phyloP scores from a whole-genome alignment of 805 yeast species.

The Lipomyces starkeyi region DNA sequence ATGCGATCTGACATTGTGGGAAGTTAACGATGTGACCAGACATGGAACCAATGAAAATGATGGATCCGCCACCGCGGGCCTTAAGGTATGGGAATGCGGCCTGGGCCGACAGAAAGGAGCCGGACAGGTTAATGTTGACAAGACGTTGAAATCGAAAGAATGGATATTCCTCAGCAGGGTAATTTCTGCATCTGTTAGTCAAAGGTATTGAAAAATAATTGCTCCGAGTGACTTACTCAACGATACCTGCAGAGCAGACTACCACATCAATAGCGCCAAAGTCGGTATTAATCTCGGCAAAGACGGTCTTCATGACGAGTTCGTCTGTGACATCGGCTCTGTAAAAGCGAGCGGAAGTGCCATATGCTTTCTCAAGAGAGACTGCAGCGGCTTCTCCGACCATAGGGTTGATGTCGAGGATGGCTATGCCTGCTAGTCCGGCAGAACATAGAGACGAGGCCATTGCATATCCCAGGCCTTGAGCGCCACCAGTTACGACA shows the following conservation, averaged over 20 bases:
- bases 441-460: slow-evolving; percentile 63
- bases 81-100: slow-evolving; percentile 69
- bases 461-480: slow-evolving; percentile 66
- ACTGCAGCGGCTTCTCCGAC: slow-evolving; percentile 66
- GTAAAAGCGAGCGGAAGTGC: slow-evolving; percentile 66
- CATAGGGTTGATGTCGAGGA: slow-evolving; percentile 61
- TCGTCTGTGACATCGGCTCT: slow-evolving; percentile 67
- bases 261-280: slow-evolving; percentile 63
- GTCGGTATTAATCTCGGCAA: slow-evolving; percentile 56
- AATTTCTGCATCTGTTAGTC: slow-evolving; percentile 65
- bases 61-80: slow-evolving; percentile 62
- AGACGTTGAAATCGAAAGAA: slow-evolving; percentile 68
- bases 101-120: slow-evolving; percentile 68
- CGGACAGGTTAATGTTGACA: slow-evolving; percentile 67
- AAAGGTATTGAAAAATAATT: no score
- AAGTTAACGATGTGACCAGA: slow-evolving; percentile 72
- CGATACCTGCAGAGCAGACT: slow-evolving; percentile 69
- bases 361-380: slow-evolving; percentile 55
- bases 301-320: slow-evolving; percentile 45
- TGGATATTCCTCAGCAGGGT: slow-evolving; percentile 69
- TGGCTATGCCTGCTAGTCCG: slow-evolving; percentile 59
- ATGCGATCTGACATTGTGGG: slow-evolving; percentile 73
- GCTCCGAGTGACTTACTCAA: slow-evolving; percentile 57
- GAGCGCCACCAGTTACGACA: slow-evolving; percentile 70
- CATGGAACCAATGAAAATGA: slow-evolving; percentile 73